Conservation (phyloP, 495 filamentous ascomycete genomes). For the Podospora bellae-mahoneyi region DNA sequence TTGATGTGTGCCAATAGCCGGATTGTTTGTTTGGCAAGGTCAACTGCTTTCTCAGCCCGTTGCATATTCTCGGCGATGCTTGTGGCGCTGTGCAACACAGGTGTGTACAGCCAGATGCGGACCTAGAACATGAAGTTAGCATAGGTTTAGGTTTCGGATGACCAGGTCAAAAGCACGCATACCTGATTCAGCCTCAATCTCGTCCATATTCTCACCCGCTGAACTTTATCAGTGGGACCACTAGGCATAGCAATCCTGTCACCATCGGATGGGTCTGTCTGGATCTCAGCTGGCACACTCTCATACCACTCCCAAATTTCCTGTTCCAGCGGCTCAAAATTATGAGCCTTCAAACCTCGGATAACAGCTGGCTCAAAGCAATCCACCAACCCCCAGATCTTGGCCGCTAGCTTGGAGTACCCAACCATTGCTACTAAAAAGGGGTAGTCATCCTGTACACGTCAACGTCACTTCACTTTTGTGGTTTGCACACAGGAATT, state of each 20-base stretch:
- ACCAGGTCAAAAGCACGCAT: neutral
- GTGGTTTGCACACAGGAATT: neutral
- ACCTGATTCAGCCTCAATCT: slow-evolving; percentile 69
- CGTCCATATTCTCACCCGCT: slow-evolving; percentile 58
- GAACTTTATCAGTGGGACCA: slow-evolving; percentile 46
- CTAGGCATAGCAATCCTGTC: slow-evolving; percentile 24
- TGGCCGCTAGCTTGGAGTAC: slow-evolving; percentile 71
- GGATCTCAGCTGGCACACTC: slow-evolving; percentile 40
- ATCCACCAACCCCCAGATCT: slow-evolving; percentile 70
- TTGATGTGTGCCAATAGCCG: slow-evolving; percentile 70
- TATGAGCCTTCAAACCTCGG: slow-evolving; percentile 53
- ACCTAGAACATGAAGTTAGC: slow-evolving; percentile 37
- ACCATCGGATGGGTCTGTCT: slow-evolving; percentile 21
- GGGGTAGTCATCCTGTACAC: slow-evolving; percentile 60
- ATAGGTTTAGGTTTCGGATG: neutral
- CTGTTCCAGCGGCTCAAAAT: slow-evolving; percentile 73
- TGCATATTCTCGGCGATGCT: slow-evolving; percentile 69
- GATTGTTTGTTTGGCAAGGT: slow-evolving; percentile 77
- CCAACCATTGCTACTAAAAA: slow-evolving; percentile 76
- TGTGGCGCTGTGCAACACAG: slow-evolving; percentile 70
- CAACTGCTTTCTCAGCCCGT: slow-evolving; percentile 67
- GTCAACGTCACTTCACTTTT: neutral
- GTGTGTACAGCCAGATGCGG: slow-evolving; percentile 77
- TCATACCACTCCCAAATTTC: slow-evolving; percentile 75
- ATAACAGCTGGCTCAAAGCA: slow-evolving; percentile 51